These are phyloP conservation scores for Suillus brevipes DNA, from an alignment of 768 basidiomycete genomes.

Conservation along the genomic window DNA sequence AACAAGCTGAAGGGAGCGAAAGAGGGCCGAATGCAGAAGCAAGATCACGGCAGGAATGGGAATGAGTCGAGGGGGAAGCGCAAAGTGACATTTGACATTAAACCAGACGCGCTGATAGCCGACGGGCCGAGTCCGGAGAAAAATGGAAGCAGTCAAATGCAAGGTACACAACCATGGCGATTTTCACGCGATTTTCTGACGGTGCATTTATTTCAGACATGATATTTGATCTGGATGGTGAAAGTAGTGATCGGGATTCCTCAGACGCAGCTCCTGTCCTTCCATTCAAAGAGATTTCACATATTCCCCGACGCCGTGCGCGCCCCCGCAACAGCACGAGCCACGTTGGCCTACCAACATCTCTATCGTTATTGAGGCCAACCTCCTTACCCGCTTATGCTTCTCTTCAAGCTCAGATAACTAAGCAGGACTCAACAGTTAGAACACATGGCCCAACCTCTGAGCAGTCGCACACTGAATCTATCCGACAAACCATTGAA, in stretches of 20 bases:
- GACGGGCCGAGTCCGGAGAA: constrained; percentile 36
- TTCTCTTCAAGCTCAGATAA: constrained; percentile 40
- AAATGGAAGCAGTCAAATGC: constrained; percentile 35
- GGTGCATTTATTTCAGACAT: constrained; percentile 43
- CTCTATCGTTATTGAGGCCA: constrained; percentile 62
- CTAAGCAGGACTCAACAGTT: constrained; percentile 1
- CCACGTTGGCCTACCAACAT: constrained; percentile 49
- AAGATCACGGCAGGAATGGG: constrained; percentile 26
- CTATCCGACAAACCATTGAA: neutral
- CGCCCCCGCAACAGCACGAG: constrained; percentile 29
- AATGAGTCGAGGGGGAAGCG: constrained; percentile 52
- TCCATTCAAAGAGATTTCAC: constrained; percentile 34
- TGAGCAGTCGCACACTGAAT: constrained; percentile 16
- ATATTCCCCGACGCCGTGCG: constrained; percentile 22
- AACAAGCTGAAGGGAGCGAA: constrained; percentile 13
- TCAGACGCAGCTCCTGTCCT: constrained; percentile 37
- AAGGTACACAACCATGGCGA: constrained; percentile 43
- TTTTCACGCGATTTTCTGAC: neutral
- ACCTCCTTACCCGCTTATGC: constrained; percentile 70
- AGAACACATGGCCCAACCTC: neutral
- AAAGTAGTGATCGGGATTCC: constrained; percentile 34
- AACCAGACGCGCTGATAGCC: constrained; percentile 54
- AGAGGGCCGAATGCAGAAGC: constrained; percentile 18
- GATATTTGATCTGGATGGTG: constrained; percentile 73
- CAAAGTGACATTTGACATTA: constrained; percentile 73